Conservation (phyloP, 306 rosid genomes). For the Glycine tomentella region DNA sequence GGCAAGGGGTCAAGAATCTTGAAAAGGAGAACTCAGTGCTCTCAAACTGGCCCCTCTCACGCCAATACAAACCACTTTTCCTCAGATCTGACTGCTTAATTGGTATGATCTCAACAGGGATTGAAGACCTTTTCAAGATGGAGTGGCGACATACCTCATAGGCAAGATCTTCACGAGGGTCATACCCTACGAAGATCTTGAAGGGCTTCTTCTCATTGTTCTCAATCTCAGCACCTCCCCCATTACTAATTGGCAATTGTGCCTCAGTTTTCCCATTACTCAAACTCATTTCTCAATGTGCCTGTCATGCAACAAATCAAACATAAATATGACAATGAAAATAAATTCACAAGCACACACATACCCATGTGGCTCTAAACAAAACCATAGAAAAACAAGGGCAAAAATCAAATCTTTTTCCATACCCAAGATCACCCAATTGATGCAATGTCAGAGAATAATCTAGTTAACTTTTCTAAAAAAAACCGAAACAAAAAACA, state of each 20-base stretch:
- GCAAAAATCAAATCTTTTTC: slow-evolving; percentile 28
- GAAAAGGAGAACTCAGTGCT: slow-evolving; percentile 79
- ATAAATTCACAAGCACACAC: background rate
- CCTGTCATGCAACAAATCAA: slow-evolving; percentile 38
- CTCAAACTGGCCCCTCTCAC: slow-evolving; percentile 71
- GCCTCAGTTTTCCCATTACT: slow-evolving; percentile 51
- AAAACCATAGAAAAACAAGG: background rate
- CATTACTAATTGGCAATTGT: slow-evolving; percentile 36
- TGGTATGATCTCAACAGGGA: slow-evolving; percentile 72
- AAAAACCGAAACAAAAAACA: background rate
- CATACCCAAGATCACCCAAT: slow-evolving; percentile 15
- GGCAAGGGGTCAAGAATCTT: slow-evolving; percentile 68
- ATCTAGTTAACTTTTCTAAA: background rate
- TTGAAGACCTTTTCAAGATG: slow-evolving; percentile 64
- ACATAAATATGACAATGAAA: background rate
- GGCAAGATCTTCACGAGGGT: slow-evolving; percentile 69
- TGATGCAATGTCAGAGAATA: background rate
- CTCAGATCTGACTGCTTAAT: slow-evolving; percentile 74
- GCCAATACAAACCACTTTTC: slow-evolving; percentile 63
- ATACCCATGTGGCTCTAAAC: background rate
- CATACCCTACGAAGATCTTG: slow-evolving; percentile 76
- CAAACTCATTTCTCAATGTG: slow-evolving; percentile 52
- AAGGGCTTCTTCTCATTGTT: slow-evolving; percentile 47
- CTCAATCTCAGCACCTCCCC: slow-evolving; percentile 33
- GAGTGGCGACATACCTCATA: slow-evolving; percentile 68